Conservation (phyloP, 116 monocot genomes). For the Cymodocea nodosa region DNA sequence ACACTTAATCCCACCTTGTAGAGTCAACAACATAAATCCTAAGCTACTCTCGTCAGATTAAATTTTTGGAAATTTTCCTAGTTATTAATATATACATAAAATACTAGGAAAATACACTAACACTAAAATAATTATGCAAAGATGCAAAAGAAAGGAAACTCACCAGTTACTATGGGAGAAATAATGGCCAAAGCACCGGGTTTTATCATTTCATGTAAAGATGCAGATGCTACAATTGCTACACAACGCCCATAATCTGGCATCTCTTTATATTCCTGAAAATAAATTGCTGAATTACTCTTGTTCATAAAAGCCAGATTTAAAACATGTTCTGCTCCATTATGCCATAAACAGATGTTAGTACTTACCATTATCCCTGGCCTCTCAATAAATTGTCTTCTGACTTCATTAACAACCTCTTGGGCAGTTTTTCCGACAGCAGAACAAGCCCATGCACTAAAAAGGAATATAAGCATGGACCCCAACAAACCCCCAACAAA, state of each 20-base stretch:
- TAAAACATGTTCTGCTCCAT: neutral
- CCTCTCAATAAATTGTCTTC: conserved; percentile 95
- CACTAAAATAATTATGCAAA: neutral
- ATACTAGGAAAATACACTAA: neutral
- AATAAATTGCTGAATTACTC: neutral
- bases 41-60: no score
- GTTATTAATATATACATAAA: no score
- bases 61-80: no score
- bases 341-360: neutral
- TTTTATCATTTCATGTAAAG: conserved; percentile 96
- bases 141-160: conserved; percentile 6
- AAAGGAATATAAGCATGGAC: conserved; percentile 98
- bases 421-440: conserved; percentile 97
- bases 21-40: no score
- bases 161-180: conserved; percentile 80
- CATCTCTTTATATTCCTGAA: conserved; percentile 92
- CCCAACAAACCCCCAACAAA: neutral
- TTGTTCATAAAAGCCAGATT: neutral
- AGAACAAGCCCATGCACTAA: conserved; percentile 97
- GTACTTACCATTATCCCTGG: conserved; percentile 87
- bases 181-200: conserved; percentile 91
- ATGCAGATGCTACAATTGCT: conserved; percentile 97
- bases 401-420: conserved; percentile 96
- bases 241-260: conserved; percentile 99
- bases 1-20: no score